Evolutionary conservation across 805 yeast genomes (phyloP).

Genomic region (Yarrowia yakushimensis): DNA sequence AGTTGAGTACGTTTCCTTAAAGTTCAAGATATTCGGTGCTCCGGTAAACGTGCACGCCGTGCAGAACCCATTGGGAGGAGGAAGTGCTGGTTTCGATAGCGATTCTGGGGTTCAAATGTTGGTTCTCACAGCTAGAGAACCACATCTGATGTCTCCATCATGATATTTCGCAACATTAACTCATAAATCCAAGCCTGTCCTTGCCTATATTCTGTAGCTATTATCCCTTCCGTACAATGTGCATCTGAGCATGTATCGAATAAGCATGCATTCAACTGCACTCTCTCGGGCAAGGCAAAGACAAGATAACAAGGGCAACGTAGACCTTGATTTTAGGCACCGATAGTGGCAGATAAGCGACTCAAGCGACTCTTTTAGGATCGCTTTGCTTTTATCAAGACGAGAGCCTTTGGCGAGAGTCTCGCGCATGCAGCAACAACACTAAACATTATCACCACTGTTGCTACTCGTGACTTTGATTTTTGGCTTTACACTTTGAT

Average conservation of each 20-base stretch:
- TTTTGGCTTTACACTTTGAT: slow-evolving; percentile 10
- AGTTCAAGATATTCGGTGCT: neutral
- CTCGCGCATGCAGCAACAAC: slow-evolving; percentile 3
- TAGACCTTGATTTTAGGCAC: too few relatives aligned
- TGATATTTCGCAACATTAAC: neutral
- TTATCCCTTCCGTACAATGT: neutral
- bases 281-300: neutral
- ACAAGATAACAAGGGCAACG: neutral
- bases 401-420: neutral
- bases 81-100: too few relatives aligned
- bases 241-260: neutral
- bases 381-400: too few relatives aligned
- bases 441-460: slow-evolving; percentile 8
- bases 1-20: too few relatives aligned
- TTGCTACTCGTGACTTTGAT: slow-evolving; percentile 4
- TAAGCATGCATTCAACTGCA: slow-evolving; percentile 2
- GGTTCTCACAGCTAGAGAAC: too few relatives aligned
- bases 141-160: neutral
- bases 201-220: too few relatives aligned
- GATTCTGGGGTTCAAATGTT: too few relatives aligned
- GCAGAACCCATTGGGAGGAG: too few relatives aligned
- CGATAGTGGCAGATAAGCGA: too few relatives aligned
- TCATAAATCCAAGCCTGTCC: too few relatives aligned
- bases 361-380: too few relatives aligned
- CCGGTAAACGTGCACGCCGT: neutral